phyloP scores from a whole-genome alignment of 352 stramenopile species.

The Phytopythium vexans region DNA sequence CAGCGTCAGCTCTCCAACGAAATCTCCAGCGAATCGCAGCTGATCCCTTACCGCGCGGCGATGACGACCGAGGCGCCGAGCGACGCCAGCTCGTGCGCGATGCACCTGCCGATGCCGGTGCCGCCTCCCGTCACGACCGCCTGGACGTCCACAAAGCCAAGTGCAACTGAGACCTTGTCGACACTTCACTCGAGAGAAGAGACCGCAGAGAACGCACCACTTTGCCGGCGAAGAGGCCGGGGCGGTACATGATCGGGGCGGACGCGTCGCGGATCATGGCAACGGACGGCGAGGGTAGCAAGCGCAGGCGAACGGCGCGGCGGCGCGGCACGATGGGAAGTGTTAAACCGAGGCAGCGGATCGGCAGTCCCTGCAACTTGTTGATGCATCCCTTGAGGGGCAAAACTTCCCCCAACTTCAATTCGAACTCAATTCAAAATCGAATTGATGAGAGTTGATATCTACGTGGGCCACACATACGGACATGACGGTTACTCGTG shows the following conservation, averaged over 20 bases:
- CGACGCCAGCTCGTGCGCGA: conserved; percentile 71
- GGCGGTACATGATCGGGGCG: conserved; percentile 57
- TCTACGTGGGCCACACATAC: too few species aligned
- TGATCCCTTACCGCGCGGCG: conserved; percentile 35
- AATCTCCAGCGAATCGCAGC: not conserved
- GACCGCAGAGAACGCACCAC: conserved; percentile 37
- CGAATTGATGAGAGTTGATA: conserved; percentile 12
- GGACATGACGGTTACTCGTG: too few species aligned
- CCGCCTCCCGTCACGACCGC: conserved; percentile 75
- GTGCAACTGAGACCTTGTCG: not conserved
- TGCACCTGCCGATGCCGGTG: conserved; percentile 78
- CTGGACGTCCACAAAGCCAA: conserved; percentile 13
- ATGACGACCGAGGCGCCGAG: conserved; percentile 75
- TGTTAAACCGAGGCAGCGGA: too few species aligned
- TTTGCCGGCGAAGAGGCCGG: conserved; percentile 70
- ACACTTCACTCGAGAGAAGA: too few species aligned
- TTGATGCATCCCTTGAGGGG: not conserved
- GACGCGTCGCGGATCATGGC: conserved; percentile 48
- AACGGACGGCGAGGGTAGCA: not conserved
- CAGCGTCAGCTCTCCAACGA: not conserved
- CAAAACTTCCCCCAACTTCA: conserved; percentile 3
- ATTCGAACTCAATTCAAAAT: conserved; percentile 15
- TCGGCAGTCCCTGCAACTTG: not conserved
- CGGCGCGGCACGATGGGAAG: too few species aligned
- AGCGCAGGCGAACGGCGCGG: not conserved